Evolutionary conservation across 2,329 filamentous ascomycete species (phyloP).

Genomic region (Geoglossum cookeanum): DNA sequence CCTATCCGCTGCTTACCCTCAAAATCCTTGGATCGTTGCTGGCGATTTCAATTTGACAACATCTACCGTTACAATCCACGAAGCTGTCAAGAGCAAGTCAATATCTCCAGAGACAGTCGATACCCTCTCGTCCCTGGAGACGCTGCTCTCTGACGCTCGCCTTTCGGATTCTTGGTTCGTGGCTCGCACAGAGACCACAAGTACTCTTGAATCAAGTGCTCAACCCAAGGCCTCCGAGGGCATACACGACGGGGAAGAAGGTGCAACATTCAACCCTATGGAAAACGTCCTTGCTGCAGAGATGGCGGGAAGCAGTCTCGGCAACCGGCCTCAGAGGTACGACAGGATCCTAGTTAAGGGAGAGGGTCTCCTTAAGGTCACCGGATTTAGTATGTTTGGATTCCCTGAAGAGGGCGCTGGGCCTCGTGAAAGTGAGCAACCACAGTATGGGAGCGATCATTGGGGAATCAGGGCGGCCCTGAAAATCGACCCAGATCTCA

Average conservation of each 20-base stretch:
- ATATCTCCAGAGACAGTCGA: slow-evolving; percentile 31
- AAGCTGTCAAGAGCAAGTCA: slow-evolving; percentile 30
- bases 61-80: slow-evolving; percentile 34
- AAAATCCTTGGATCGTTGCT: slow-evolving; percentile 35
- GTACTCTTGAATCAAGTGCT: slow-evolving; percentile 20
- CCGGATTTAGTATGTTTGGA: slow-evolving; percentile 39
- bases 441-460: slow-evolving; percentile 17
- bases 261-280: slow-evolving; percentile 43
- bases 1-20: slow-evolving; percentile 23
- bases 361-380: slow-evolving; percentile 21
- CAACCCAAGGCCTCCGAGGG: slow-evolving; percentile 14
- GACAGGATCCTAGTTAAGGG: slow-evolving; percentile 40
- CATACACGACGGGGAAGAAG: slow-evolving; percentile 38
- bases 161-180: slow-evolving; percentile 34
- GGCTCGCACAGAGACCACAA: slow-evolving; percentile 25
- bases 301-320: slow-evolving; percentile 26
- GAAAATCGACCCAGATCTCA: slow-evolving; percentile 9
- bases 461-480: slow-evolving; percentile 17
- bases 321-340: slow-evolving; percentile 43
- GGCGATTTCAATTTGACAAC: slow-evolving; percentile 48
- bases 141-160: slow-evolving; percentile 24
- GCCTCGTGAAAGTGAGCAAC: background rate
- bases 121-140: slow-evolving; percentile 28
- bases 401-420: slow-evolving; percentile 16
- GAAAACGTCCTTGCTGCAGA: slow-evolving; percentile 36